Evolutionary conservation across 805 yeast genomes (phyloP), one percentile per base, ranked within the genome.

Genomic region (Suhomyces emberorum): DNA sequence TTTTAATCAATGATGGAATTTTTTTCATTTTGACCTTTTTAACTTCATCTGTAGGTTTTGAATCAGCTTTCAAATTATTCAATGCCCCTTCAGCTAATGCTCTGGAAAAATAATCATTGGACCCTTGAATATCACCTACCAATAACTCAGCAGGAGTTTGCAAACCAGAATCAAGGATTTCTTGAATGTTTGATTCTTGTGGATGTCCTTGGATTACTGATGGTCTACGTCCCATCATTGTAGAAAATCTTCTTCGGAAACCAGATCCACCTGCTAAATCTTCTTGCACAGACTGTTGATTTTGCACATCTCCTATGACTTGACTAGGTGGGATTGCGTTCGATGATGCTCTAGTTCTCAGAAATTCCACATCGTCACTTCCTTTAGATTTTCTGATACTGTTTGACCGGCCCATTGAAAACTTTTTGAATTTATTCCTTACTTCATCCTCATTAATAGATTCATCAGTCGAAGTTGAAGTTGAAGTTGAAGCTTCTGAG

Each of bases 1-100:
- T 61, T 38, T 76, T 77, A 3, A 69, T 52, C 12, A 76, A 65
- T 12, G 81, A 70, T 3, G 79, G 74, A 8, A 83, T 61, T 48
- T 74, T 79, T 50, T 74, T 79, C 57, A 70, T 51, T 52, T 67
- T 57, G 45, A 65, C 57, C 44, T 59, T 51, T 17, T 47, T 32
- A 9, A 43, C 20, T 28, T 40, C 25, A 11, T 27, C 24, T 21
- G 21, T 18, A 3, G 12, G 16, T 28, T 30, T 32, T 17, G 23
- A 32, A 11, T 27, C 28, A 26, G 12, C 7, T 9, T 18, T 18
- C 12, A 12, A 26, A 41, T 34, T 11, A 4, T 30, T 31, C n/a
- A 32, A 12, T 7, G 39, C 34, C 11, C 19, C 15, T 15, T 22
- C 19, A 4, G 46, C 37, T 22, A 41, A 24, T 3, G 37, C 37